A percentile compares a stretch with the other conserved stretches of the same genome.
Conservation (phyloP, 2,329 filamentous ascomycete genomes). For the Monilinia laxa region DNA sequence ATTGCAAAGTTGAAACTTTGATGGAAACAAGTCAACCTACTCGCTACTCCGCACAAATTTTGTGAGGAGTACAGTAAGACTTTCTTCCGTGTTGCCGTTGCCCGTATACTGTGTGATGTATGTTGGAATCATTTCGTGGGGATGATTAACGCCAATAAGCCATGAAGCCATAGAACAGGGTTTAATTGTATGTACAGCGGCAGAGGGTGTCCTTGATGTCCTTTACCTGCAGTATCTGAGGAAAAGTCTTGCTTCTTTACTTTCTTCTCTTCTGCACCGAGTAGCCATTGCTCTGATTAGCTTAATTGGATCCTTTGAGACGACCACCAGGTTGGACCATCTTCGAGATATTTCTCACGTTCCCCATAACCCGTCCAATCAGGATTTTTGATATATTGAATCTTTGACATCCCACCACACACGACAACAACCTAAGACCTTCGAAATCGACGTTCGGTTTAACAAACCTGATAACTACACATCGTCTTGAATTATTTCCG, state of each 20-base stretch:
- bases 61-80: neutral
- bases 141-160: slow-evolving; percentile 6
- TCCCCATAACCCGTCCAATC: neutral
- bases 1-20: neutral
- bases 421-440: neutral
- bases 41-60: neutral
- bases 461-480: neutral
- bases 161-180: slow-evolving; percentile 10
- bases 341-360: slow-evolving; percentile 1
- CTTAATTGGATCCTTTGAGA: neutral
- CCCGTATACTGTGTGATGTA: neutral
- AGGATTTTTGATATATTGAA: neutral
- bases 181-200: neutral
- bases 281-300: neutral
- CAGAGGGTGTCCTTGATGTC: neutral
- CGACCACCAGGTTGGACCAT: neutral
- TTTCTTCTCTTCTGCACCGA: slow-evolving; percentile 6
- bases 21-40: neutral
- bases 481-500: neutral
- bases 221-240: slow-evolving; percentile 8
- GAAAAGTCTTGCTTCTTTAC: slow-evolving; percentile 4
- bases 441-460: neutral
- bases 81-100: neutral
- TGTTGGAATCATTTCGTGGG: too few species aligned
- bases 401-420: slow-evolving; percentile 6